Evolutionary conservation across 305 asterid species (phyloP), one percentile per base, ranked within the genome.

Genomic region (Solanum hybrid): DNA sequence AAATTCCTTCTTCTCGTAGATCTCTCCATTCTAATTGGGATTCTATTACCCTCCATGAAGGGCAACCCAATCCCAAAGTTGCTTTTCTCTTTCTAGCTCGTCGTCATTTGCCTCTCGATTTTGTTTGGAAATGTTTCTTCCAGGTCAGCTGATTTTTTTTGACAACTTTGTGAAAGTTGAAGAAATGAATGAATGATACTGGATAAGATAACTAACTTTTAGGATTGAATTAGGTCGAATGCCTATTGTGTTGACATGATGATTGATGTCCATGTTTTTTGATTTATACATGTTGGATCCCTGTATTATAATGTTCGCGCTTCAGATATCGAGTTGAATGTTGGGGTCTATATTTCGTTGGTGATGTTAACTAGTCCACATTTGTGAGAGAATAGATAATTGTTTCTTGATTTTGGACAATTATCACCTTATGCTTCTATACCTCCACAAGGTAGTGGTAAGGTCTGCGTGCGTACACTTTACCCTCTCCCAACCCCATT

Each of bases 101-200:
- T 69, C 91, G 92, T 35, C 91, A 93, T 91, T 93, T 97, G 92
- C 99, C 98, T 27, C 98, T 97, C 27, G 98, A 96, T 96, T 97
- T 96, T 87, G 93, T 97, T 13, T 96, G 99, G 99, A 96, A 92
- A 64, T 94, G 95, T 89, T 97, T 95, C 91, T 94, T 97, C 87
- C 94, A 96, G 99, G 99, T 96, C 40, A 86, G 90, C 76, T 31
- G n/a, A 35, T 84, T 88, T 11, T 71, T 5, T 6, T 51, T 56
- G 26, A 14, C 13, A 34, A 77, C 10, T 34, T 78, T 35, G 32
- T 79, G 85, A 78, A 22, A 78, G 81, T 32, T 16, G 82, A 77
- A 20, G 31, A 78, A 78, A 78, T 22, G 29, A 56, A 56, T 20
- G 10, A 78, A 22, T 22, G 84, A 69, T 64, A 64, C 13, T 20